Percentiles rank a stretch among this genome's conserved stretches.
Conservation (phyloP, 345 rosid genomes). For the Angophora floribunda region DNA sequence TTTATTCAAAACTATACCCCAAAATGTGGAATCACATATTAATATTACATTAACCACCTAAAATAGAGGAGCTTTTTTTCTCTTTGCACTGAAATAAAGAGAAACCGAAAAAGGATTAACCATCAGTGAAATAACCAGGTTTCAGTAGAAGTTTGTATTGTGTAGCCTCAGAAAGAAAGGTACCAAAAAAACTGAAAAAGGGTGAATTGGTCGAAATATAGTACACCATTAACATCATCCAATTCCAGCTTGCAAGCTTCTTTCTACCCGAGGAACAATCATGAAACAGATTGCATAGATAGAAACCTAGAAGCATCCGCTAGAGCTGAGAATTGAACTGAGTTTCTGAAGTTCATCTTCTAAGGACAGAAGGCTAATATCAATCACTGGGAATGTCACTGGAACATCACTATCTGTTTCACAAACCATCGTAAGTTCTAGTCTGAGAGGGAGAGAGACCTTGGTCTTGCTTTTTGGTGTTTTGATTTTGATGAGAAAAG, state of each 20-base stretch:
- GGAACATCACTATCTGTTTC: not conserved
- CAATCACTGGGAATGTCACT: constrained; percentile 8
- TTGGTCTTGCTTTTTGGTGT: not conserved
- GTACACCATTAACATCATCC: not conserved
- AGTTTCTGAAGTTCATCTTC: constrained; percentile 15
- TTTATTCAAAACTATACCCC: too few relatives aligned
- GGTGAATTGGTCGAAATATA: not conserved
- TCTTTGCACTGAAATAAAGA: not conserved
- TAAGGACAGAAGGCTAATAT: constrained; percentile 1
- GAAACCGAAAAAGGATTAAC: not conserved
- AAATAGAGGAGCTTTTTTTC: not conserved
- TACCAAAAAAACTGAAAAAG: not conserved
- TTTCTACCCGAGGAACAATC: not conserved
- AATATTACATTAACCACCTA: not conserved
- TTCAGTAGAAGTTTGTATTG: not conserved
- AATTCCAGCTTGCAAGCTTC: not conserved
- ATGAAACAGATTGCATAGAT: too few relatives aligned
- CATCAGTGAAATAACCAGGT: not conserved
- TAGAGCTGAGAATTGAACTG: constrained; percentile 15
- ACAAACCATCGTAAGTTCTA: not conserved
- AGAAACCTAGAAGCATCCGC: constrained; percentile 38
- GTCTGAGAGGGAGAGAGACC: not conserved
- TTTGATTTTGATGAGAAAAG: not conserved
- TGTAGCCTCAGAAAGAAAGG: not conserved
- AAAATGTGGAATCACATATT: too few relatives aligned